Base-by-base conservation (phyloP, 768 basidiomycete genomes). In the Podaxis sp. region DNA sequence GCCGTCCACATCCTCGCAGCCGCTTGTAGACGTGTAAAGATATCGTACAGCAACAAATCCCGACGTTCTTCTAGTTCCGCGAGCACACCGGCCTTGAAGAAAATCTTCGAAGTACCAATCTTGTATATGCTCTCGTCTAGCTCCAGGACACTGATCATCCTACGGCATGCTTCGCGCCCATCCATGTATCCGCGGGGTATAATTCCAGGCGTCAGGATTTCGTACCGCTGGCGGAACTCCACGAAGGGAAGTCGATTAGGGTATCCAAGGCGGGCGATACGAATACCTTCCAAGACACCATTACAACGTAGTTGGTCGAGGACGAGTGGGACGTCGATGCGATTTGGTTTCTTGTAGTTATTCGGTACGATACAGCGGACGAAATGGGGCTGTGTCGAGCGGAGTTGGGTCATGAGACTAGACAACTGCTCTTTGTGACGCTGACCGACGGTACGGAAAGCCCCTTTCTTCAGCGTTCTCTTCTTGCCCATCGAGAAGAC, bases 301-400 rank as follows among this genome's bases (percentile, higher is more conserved):
- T 99, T 99, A 72, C 97, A 99, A 3, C 96, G 86, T 21, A 99
- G 77, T 68, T 99, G 97, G 68, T 98, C 96, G 16, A 99, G 83
- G 3, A 98, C 93, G 46, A 98, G 85, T 0, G 96, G 96, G 1
- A 94, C 91, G 67, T 97, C 95, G 63, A 99, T 82, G 47, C 90
- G 84, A 5, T 90, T 91, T 0, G 97, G 93, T 68, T 91, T 91
- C 80, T 98, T 98, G 74, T 86, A 78, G 18, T 81, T 77, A 67
- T 99, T 99, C 1, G 97, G 97, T 1, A 99, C 96, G 67, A 99
- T 99, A 69, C 97, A 99, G 25, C 97, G 84, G 11, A 99, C 91
- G 73, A 99, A 99, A 72, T 99, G 97, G 0, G 97, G 97, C 67
- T 98, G 95, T 0, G 97, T 99, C 1, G 93, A 85, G 59, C 90